Percentiles rank a stretch among this genome's conserved stretches.
These are phyloP conservation scores for Claviceps capensis DNA, from an alignment of 2,329 filamentous ascomycete species.

Conservation along the genomic window DNA sequence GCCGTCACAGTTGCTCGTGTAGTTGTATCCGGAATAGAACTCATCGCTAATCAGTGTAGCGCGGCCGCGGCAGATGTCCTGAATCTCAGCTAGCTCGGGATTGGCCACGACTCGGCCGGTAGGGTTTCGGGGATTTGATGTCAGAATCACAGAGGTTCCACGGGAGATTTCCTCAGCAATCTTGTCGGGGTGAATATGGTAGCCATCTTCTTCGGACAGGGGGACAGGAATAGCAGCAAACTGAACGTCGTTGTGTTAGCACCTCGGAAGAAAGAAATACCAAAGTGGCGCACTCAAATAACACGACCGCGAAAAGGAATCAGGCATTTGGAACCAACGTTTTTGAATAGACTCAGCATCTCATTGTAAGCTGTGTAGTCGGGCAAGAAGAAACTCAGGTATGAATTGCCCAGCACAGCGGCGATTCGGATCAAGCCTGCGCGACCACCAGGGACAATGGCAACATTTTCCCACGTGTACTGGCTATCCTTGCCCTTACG, in stretches of 20 bases:
- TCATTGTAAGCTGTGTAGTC: conserved; percentile 97
- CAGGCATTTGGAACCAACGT: conserved; percentile 32
- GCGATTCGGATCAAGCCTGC: conserved; percentile 91
- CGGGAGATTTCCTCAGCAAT: conserved; percentile 83
- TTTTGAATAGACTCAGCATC: conserved; percentile 91
- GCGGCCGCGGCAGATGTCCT: conserved; percentile 81
- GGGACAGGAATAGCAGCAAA: conserved; percentile 81
- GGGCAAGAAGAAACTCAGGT: conserved; percentile 85
- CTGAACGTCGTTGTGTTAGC: conserved; percentile 22
- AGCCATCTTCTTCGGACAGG: conserved; percentile 70
- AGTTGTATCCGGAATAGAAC: conserved; percentile 95
- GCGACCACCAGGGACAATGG: conserved; percentile 85
- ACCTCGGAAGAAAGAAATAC: background rate
- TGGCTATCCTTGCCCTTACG: conserved; percentile 74
- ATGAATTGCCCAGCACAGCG: conserved; percentile 82
- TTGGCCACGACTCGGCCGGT: conserved; percentile 79
- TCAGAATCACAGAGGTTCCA: conserved; percentile 77
- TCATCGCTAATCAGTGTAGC: conserved; percentile 92
- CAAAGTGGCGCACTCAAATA: background rate
- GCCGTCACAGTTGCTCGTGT: conserved; percentile 83
- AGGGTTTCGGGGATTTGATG: conserved; percentile 89
- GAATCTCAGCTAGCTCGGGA: conserved; percentile 76
- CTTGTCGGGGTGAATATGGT: conserved; percentile 87
- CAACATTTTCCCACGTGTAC: conserved; percentile 96
- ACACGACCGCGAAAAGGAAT: background rate